Conservation (phyloP, 73 alveolate genomes). For the Paramecium sexaurelia region DNA sequence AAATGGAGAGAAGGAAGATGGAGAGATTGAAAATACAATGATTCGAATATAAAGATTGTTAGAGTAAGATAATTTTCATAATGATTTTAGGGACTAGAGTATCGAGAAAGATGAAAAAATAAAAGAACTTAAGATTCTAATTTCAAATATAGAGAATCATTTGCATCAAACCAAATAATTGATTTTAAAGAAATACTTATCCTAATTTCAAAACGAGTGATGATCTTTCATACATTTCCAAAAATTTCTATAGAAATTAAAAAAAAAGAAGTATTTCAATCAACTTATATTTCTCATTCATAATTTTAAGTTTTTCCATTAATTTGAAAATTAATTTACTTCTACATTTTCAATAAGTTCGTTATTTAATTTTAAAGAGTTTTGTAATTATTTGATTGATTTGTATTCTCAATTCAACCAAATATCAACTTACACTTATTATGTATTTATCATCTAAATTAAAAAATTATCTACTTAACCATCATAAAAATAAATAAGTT, state of each 20-base stretch:
- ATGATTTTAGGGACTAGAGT: background rate
- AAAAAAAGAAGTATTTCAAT: background rate
- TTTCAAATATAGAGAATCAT: background rate
- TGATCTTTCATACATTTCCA: background rate
- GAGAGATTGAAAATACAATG: background rate
- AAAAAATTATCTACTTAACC: slow-evolving; percentile 56
- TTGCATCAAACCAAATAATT: background rate
- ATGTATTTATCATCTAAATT: slow-evolving; percentile 62
- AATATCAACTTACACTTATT: slow-evolving; percentile 57
- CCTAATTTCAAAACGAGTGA: background rate
- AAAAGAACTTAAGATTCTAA: background rate
- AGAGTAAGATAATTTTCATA: background rate
- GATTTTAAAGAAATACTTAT: slow-evolving; percentile 30
- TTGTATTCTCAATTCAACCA: background rate
- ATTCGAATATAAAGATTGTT: background rate
- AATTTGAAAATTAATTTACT: background rate
- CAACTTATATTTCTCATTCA: slow-evolving; percentile 42
- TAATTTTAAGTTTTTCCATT: background rate
- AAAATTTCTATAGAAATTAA: background rate
- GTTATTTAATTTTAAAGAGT: background rate
- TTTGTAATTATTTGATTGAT: background rate
- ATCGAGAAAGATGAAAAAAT: background rate
- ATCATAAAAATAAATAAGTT: slow-evolving; percentile 66
- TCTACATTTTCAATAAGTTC: background rate
- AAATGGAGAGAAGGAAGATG: background rate